Percentiles rank a stretch among this genome's conserved stretches.
Conservation (phyloP, 1,284 basidiomycete species). For the Heterobasidion annosum region DNA sequence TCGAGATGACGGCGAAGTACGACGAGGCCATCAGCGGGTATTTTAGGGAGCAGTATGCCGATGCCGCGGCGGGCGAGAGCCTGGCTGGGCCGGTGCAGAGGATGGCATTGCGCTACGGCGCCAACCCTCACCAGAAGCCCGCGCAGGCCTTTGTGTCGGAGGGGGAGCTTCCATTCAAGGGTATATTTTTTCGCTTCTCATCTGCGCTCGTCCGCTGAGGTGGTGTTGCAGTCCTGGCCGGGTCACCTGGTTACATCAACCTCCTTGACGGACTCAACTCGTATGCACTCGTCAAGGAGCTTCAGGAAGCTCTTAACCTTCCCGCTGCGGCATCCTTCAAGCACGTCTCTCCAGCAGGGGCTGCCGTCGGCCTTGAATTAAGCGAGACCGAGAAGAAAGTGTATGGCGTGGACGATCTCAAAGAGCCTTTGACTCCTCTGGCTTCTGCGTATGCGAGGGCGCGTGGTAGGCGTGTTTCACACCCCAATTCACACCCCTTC, state of each 20-base stretch:
- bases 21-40: constrained; percentile 96
- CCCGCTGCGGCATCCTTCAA: constrained; percentile 99
- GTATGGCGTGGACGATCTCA: constrained; percentile 94
- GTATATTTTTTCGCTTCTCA: constrained; percentile 27
- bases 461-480: constrained; percentile 45
- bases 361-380: constrained; percentile 85
- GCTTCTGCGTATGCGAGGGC: constrained; percentile 95
- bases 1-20: constrained; percentile 92
- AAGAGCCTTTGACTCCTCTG: constrained; percentile 80
- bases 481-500: constrained; percentile 5
- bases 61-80: constrained; percentile 47
- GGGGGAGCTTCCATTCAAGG: constrained; percentile 91
- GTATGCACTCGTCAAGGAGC: constrained; percentile 92
- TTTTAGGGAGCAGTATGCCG: constrained; percentile 94
- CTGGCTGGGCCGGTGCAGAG: constrained; percentile 72
- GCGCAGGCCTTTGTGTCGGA: constrained; percentile 93
- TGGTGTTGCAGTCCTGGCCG: constrained; percentile 62
- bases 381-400: constrained; percentile 87
- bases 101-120: constrained; percentile 88
- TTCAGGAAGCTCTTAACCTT: constrained; percentile 77
- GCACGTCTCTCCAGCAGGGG: constrained; percentile 97
- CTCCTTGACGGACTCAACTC: constrained; percentile 98
- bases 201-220: no score
- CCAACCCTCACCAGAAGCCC: constrained; percentile 98
- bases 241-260: constrained; percentile 99